Conservation (phyloP, 2,329 filamentous ascomycete species). For the Fusarium devonianum region DNA sequence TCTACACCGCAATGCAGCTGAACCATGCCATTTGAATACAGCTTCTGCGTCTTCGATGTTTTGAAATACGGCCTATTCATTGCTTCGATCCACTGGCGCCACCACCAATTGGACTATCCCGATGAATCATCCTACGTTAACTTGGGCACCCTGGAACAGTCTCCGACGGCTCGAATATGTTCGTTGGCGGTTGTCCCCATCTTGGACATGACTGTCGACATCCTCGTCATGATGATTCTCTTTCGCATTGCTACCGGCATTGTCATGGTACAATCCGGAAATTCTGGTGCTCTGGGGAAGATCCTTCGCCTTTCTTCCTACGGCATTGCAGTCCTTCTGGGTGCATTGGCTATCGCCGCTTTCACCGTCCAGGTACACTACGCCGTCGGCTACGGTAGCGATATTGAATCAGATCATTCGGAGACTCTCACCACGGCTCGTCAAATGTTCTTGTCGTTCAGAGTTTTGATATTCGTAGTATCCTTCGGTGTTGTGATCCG, state of each 20-base stretch:
- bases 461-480: slow-evolving; percentile 27
- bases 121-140: neutral
- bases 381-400: neutral
- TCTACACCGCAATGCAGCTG: too few relatives aligned
- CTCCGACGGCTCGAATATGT: neutral
- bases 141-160: too few relatives aligned
- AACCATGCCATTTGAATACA: neutral
- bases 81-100: neutral
- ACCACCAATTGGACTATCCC: neutral
- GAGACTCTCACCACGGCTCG: too few relatives aligned
- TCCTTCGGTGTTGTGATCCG: slow-evolving; percentile 17
- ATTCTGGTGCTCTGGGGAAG: slow-evolving; percentile 10
- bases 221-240: slow-evolving; percentile 38
- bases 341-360: slow-evolving; percentile 16
- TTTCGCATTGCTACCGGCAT: slow-evolving; percentile 34
- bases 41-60: slow-evolving; percentile 33
- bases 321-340: slow-evolving; percentile 22
- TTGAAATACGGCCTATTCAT: slow-evolving; percentile 17
- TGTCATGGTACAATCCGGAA: slow-evolving; percentile 21
- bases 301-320: slow-evolving; percentile 22
- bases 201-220: slow-evolving; percentile 18
- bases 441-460: slow-evolving; percentile 18
- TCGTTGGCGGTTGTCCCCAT: slow-evolving; percentile 1
- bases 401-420: too few relatives aligned
- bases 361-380: slow-evolving; percentile 32